Conservation (phyloP, 1,284 basidiomycete species). For the Sporisorium graminicola region DNA sequence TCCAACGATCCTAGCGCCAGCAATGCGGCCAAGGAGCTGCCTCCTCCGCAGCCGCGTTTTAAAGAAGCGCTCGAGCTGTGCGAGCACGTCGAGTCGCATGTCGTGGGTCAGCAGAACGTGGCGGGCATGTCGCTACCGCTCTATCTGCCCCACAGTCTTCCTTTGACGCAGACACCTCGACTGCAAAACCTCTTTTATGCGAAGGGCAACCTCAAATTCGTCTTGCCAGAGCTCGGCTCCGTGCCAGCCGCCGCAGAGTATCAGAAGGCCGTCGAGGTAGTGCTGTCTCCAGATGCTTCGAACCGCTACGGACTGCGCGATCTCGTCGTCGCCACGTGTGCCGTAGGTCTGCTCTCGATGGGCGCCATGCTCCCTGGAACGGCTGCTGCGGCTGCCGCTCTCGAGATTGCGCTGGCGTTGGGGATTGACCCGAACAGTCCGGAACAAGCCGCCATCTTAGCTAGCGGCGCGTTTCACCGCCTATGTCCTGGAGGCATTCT, state of each 20-base stretch:
- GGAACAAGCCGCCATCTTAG: constrained; percentile 38
- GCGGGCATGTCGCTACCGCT: constrained; percentile 30
- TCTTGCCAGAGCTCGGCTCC: constrained; percentile 52
- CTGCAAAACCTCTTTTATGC: constrained; percentile 73
- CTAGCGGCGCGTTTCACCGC: constrained; percentile 50
- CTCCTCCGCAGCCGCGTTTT: constrained; percentile 60
- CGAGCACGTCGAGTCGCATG: constrained; percentile 63
- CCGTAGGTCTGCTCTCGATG: constrained; percentile 60
- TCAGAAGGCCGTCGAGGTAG: constrained; percentile 69
- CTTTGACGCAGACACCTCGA: constrained; percentile 70
- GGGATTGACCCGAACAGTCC: constrained; percentile 56
- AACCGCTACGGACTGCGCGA: constrained; percentile 55
- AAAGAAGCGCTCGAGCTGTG: constrained; percentile 70
- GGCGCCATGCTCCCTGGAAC: constrained; percentile 57
- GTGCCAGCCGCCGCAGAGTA: constrained; percentile 69
- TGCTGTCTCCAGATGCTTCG: constrained; percentile 50
- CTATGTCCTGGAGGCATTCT: constrained; percentile 62
- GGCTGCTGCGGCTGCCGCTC: constrained; percentile 43
- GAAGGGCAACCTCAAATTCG: constrained; percentile 71
- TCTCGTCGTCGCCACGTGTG: constrained; percentile 61
- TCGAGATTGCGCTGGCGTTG: constrained; percentile 52
- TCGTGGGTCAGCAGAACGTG: constrained; percentile 38
- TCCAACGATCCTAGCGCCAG: neutral
- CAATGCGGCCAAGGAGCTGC: constrained; percentile 1
- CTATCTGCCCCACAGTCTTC: constrained; percentile 59